These are phyloP conservation scores for Arachis stenosperma DNA, from an alignment of 306 rosid species.

Conservation along the genomic window DNA sequence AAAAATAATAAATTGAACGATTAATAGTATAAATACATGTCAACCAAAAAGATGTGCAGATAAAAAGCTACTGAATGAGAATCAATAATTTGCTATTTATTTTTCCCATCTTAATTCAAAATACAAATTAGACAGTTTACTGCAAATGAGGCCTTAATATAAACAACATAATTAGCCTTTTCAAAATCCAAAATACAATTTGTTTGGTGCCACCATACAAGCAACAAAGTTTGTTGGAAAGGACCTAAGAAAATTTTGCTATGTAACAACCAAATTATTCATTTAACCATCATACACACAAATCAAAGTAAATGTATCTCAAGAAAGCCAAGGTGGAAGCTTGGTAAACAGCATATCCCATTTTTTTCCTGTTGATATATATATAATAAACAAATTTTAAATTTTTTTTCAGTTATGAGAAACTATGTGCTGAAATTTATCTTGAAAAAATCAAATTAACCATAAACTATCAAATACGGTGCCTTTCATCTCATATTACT, in stretches of 20 bases:
- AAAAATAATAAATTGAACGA: background rate
- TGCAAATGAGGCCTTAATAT: background rate
- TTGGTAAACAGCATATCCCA: too few relatives aligned
- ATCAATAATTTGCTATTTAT: conserved; percentile 9
- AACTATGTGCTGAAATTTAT: background rate
- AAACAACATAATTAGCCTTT: conserved; percentile 11
- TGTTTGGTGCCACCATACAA: background rate
- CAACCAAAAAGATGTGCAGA: conserved; percentile 3
- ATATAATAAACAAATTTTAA: background rate
- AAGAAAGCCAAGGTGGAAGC: too few relatives aligned
- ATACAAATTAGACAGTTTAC: background rate
- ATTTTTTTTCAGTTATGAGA: conserved; percentile 2
- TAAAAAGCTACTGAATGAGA: conserved; percentile 11
- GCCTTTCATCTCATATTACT: background rate
- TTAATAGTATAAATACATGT: background rate
- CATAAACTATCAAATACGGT: conserved; percentile 12
- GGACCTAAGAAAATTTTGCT: background rate
- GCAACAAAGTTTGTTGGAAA: background rate
- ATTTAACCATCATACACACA: background rate
- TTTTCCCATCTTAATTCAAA: background rate
- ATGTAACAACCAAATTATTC: background rate
- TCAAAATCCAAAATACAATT: background rate
- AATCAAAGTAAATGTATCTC: background rate
- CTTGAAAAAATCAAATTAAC: background rate
- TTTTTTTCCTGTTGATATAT: background rate